Evolutionary conservation across 306 rosid genomes (phyloP).

Genomic region (Hippophae rhamnoides): DNA sequence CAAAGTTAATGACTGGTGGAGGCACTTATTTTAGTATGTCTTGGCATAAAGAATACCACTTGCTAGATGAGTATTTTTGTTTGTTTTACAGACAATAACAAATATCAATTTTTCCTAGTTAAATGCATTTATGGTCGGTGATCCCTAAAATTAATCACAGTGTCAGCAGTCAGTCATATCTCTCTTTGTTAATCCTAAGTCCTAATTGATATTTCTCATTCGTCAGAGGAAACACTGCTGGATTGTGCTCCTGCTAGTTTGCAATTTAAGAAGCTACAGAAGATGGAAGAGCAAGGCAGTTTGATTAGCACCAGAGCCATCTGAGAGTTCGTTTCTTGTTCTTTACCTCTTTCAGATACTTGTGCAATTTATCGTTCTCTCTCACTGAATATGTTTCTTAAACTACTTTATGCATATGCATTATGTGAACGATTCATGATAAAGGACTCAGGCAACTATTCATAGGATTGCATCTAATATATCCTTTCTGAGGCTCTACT

Average conservation of each 20-base stretch:
- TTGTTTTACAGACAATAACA: no score
- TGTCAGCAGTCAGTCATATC: neutral
- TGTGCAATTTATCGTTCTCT: conserved; percentile 16
- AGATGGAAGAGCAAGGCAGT: conserved; percentile 48
- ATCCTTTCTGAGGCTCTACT: neutral
- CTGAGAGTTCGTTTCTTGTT: conserved; percentile 14
- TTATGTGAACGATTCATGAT: conserved; percentile 1
- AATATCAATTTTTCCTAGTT: no score
- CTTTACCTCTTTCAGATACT: conserved; percentile 9
- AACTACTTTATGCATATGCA: neutral
- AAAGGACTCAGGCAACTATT: neutral
- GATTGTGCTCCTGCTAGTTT: conserved; percentile 92
- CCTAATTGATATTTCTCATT: conserved; percentile 5
- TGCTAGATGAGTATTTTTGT: no score
- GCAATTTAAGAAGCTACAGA: conserved; percentile 76
- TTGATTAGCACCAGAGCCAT: conserved; percentile 4
- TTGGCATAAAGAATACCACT: no score
- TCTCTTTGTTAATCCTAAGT: conserved; percentile 12
- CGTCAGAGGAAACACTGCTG: conserved; percentile 80
- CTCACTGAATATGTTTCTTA: neutral
- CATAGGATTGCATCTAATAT: neutral
- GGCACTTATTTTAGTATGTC: neutral
- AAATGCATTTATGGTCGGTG: no score
- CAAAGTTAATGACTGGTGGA: neutral
- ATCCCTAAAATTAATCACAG: no score